Percentiles rank a stretch among this genome's conserved stretches.
Conservation (phyloP, 2,329 filamentous ascomycete genomes). For the Zymoseptoria tritici region DNA sequence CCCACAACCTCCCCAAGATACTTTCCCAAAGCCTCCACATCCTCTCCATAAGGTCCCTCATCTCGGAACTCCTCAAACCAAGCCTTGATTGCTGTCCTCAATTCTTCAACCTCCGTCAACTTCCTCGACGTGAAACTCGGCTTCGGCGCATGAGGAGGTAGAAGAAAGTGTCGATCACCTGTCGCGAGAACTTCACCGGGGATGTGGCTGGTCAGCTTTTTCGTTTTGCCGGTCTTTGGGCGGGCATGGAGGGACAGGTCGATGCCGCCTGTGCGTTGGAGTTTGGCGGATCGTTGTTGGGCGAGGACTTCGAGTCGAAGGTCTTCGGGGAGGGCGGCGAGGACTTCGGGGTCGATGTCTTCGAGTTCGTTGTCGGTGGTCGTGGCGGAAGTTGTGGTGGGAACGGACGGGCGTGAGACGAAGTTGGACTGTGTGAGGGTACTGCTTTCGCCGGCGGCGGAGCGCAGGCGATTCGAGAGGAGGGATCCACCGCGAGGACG, state of each 20-base stretch:
- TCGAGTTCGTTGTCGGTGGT: slow-evolving; percentile 35
- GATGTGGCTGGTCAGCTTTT: slow-evolving; percentile 10
- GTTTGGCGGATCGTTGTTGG: slow-evolving; percentile 58
- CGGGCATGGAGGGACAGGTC: slow-evolving; percentile 28
- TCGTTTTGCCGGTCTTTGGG: slow-evolving; percentile 12
- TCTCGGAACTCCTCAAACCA: slow-evolving; percentile 68
- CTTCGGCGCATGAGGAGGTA: slow-evolving; percentile 45
- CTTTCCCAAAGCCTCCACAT: slow-evolving; percentile 64
- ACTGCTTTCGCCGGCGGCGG: slow-evolving; percentile 40
- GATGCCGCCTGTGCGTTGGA: slow-evolving; percentile 45
- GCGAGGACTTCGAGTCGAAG: slow-evolving; percentile 69
- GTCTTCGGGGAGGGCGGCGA: slow-evolving; percentile 75
- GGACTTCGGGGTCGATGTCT: slow-evolving; percentile 62
- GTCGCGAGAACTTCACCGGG: slow-evolving; percentile 12
- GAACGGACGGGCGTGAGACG: slow-evolving; percentile 32
- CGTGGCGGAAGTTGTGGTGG: slow-evolving; percentile 9
- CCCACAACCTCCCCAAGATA: slow-evolving; percentile 66
- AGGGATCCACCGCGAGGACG: slow-evolving; percentile 24
- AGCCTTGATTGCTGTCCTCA: slow-evolving; percentile 64
- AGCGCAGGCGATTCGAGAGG: slow-evolving; percentile 40
- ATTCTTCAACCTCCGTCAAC: slow-evolving; percentile 50
- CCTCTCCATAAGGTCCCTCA: slow-evolving; percentile 71
- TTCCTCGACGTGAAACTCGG: slow-evolving; percentile 58
- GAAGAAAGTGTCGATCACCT: slow-evolving; percentile 34
- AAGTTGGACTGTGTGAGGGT: slow-evolving; percentile 70